Evolutionary conservation across 1,284 basidiomycete genomes (phyloP), one percentile per base, ranked within the genome.

Genomic region (Tylopilus sp.): DNA sequence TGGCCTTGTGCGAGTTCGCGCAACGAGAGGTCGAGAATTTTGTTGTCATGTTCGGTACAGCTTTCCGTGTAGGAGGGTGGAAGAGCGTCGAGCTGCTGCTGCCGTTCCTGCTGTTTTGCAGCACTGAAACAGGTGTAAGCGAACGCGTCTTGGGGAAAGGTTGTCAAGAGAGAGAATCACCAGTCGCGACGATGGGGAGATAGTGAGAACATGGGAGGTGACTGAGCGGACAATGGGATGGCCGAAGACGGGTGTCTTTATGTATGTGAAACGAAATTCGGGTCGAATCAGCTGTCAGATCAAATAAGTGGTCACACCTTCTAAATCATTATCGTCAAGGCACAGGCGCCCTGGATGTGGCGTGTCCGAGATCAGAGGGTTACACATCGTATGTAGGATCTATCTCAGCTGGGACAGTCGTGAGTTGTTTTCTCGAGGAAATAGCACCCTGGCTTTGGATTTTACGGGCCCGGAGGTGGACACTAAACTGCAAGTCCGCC

Each of bases 161-260:
- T n/a, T 24, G 47, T 24, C 4, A 12, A 29, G 19, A 19, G 15
- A 44, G 4, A n/a, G 2, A 29, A 78, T 76, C 58, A 79, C 75
- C 77, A 79, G 53, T 76, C 77, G 19, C 60, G 68, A 33, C 69
- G 75, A 59, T 77, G 75, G 9, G 60, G 56, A 15, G 77, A 76
- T 47, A 15, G 26, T 29, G 64, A 67, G 54, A 76, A 76, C 77
- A 75, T 75, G 58, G 24, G 24, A 59, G 52, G 41, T 19, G n/a
- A 22, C 53, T 53, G 33, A 36, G 9, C 2, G 38, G 33, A 4
- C 3, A 16, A 39, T 36, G 12, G 26, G 33, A 33, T 29, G 52
- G 33, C 59, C 49, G 13, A 39, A 55, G 36, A 49, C 22, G 15
- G 10, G n/a, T 10, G 24, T 53, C 49, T 38, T 36, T 75, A 41